These are phyloP conservation scores for Solanum pimpinellifolium DNA, from an alignment of 257 asterid species.

Conservation along the genomic window DNA sequence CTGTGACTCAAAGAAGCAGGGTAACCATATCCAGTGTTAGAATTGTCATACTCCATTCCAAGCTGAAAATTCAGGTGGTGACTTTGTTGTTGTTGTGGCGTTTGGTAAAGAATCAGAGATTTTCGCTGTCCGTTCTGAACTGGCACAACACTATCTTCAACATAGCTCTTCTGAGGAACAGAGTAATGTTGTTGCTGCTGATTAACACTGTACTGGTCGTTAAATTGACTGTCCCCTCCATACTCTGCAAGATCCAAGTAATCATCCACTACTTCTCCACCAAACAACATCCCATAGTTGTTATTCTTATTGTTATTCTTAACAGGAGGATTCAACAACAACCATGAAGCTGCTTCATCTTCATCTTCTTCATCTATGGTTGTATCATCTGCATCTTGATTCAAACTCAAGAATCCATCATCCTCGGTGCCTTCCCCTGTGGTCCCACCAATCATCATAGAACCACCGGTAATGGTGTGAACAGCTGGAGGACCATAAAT, in stretches of 20 bases:
- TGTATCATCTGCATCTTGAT: conserved; percentile 14
- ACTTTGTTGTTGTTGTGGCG: conserved; percentile 3
- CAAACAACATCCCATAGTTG: conserved; percentile 11
- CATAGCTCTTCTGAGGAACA: conserved; percentile 29
- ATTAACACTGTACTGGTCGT: conserved; percentile 7
- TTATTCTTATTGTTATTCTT: conserved; percentile 13
- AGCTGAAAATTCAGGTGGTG: conserved; percentile 22
- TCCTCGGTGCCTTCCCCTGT: conserved; percentile 5
- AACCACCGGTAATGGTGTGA: neutral
- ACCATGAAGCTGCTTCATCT: conserved; percentile 71
- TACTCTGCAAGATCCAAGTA: conserved; percentile 50
- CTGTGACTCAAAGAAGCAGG: conserved; percentile 35
- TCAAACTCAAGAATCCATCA: conserved; percentile 16
- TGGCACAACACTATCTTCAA: conserved; percentile 47
- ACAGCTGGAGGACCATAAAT: conserved; percentile 12
- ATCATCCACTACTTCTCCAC: conserved; percentile 38
- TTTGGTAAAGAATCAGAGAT: neutral
- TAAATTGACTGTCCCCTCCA: conserved; percentile 21
- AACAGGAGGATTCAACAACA: conserved; percentile 33
- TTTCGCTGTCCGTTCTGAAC: conserved; percentile 14
- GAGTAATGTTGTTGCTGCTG: conserved; percentile 19
- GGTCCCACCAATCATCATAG: neutral
- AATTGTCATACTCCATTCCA: conserved; percentile 28
- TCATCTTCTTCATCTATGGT: conserved; percentile 33
- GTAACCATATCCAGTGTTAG: conserved; percentile 22